These are phyloP conservation scores for Penicillium fimorum DNA, from an alignment of 495 filamentous ascomycete species.

Conservation along the genomic window DNA sequence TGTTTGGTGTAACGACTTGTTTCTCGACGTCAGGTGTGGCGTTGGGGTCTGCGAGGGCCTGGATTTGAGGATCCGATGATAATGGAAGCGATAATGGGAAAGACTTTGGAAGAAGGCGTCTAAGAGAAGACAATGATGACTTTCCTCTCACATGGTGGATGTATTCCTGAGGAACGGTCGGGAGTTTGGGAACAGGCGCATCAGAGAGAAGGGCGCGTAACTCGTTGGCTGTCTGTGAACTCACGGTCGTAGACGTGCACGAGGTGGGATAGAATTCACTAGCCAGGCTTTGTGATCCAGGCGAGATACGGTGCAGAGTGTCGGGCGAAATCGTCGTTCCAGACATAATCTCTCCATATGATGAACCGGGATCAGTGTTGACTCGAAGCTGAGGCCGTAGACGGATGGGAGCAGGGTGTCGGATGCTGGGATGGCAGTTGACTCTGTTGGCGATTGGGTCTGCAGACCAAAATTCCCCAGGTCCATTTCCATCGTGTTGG, in stretches of 20 bases:
- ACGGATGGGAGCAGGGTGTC: conserved; percentile 36
- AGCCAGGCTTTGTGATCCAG: conserved; percentile 23
- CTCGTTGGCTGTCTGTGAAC: conserved; percentile 22
- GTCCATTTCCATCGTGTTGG: conserved; percentile 34
- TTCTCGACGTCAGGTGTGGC: conserved; percentile 33
- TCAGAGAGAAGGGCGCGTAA: conserved; percentile 24
- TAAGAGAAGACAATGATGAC: conserved; percentile 41
- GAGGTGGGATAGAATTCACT: conserved; percentile 32
- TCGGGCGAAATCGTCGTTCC: conserved; percentile 33
- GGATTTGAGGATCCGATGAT: conserved; percentile 45
- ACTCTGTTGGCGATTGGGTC: conserved; percentile 34
- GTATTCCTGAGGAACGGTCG: conserved; percentile 23
- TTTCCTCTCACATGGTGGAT: conserved; percentile 33
- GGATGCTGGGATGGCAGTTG: conserved; percentile 33
- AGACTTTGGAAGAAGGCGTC: conserved; percentile 38
- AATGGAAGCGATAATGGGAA: conserved; percentile 35
- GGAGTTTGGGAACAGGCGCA: conserved; percentile 21
- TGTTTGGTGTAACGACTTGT: conserved; percentile 24
- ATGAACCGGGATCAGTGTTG: conserved; percentile 30
- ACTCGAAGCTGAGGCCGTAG: conserved; percentile 34
- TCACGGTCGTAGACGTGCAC: conserved; percentile 35
- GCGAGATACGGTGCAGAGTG: conserved; percentile 25
- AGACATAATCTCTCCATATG: conserved; percentile 31
- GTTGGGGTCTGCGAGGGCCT: conserved; percentile 37
- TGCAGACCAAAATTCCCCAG: conserved; percentile 31